Percentiles rank a stretch among this genome's conserved stretches.
Conservation (phyloP, 2,329 filamentous ascomycete species). For the Penicillium italicum region DNA sequence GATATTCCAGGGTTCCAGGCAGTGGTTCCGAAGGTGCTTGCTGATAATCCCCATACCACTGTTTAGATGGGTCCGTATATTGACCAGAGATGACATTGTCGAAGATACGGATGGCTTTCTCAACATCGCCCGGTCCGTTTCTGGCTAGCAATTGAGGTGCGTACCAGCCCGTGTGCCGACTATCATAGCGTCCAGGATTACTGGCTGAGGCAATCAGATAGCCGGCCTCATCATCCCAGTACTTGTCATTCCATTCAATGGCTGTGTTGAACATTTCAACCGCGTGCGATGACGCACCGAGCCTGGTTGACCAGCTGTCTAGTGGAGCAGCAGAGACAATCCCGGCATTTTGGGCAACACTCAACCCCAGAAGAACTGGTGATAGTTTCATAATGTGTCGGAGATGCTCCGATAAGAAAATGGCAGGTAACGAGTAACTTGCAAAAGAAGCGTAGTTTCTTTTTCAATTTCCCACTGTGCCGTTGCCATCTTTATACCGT, state of each 20-base stretch:
- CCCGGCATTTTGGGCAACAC: neutral
- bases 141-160: conserved; percentile 17
- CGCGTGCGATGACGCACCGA: neutral
- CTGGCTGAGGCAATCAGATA: conserved; percentile 14
- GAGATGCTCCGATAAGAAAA: neutral
- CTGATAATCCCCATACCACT: conserved; percentile 24
- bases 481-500: neutral
- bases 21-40: conserved; percentile 14
- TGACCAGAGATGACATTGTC: conserved; percentile 20
- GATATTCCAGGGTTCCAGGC: conserved; percentile 15
- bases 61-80: conserved; percentile 13
- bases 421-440: too few relatives aligned
- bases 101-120: conserved; percentile 18
- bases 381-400: neutral
- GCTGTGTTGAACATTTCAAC: conserved; percentile 18
- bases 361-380: neutral
- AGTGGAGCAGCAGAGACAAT: neutral
- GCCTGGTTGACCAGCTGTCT: neutral
- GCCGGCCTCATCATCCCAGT: conserved; percentile 15
- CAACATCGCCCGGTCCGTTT: conserved; percentile 15
- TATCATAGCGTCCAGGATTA: conserved; percentile 16
- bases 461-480: neutral
- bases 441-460: neutral
- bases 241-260: conserved; percentile 19
- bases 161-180: conserved; percentile 20